Evolutionary conservation across 2,329 filamentous ascomycete species (phyloP).

Genomic region (Xylariaceae sp.): DNA sequence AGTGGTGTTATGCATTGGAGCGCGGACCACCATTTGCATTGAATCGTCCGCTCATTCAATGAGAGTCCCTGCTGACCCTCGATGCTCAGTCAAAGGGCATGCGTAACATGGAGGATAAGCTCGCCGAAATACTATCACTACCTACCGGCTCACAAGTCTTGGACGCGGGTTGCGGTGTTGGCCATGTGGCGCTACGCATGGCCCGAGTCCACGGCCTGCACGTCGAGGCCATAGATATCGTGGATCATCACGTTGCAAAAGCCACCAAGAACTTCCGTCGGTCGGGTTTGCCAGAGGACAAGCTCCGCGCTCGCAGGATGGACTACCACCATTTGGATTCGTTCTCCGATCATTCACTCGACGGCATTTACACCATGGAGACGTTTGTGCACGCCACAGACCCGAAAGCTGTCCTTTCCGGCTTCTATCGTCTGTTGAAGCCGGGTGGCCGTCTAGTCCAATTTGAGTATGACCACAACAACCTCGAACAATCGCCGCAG

Average conservation of each 20-base stretch:
- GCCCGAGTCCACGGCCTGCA: constrained; percentile 34
- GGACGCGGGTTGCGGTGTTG: constrained; percentile 49
- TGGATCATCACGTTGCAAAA: constrained; percentile 41
- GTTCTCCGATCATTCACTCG: constrained; percentile 34
- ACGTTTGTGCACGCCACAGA: constrained; percentile 51
- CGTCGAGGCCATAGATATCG: constrained; percentile 45
- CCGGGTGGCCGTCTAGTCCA: constrained; percentile 43
- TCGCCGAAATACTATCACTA: constrained; percentile 34
- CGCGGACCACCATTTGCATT: too few species aligned
- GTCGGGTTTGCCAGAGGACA: constrained; percentile 27
- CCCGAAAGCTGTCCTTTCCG: constrained; percentile 35
- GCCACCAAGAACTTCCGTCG: constrained; percentile 36
- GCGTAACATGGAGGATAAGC: constrained; percentile 46
- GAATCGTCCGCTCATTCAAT: too few species aligned
- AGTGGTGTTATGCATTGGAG: too few species aligned
- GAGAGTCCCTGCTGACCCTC: too few species aligned
- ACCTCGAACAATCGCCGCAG: constrained; percentile 23
- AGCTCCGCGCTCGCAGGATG: constrained; percentile 35
- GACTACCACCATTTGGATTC: constrained; percentile 49
- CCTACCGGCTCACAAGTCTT: constrained; percentile 38
- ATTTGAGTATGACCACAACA: constrained; percentile 43
- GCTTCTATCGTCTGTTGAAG: constrained; percentile 43
- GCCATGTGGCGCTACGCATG: constrained; percentile 45
- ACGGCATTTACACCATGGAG: constrained; percentile 54
- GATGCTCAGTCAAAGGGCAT: constrained; percentile 31